Evolutionary conservation across 2,329 filamentous ascomycete species (phyloP), one percentile per base, ranked within the genome.

Genomic region (Calonectria montana): DNA sequence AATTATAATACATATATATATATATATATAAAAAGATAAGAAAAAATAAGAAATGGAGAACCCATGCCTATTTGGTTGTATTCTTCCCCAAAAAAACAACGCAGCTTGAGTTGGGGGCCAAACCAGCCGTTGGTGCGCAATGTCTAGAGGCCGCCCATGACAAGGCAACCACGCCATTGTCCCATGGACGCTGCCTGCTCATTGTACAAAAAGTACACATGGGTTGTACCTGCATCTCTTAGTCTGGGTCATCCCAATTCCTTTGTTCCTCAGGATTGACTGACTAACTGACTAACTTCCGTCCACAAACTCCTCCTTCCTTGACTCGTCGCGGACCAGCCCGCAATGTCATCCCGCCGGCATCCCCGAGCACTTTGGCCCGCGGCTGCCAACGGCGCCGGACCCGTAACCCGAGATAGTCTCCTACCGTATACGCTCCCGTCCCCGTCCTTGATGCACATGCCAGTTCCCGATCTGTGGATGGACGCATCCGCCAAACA

Each of bases 101-200:
- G 39, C 18, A 47, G 4, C 18, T n/a, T 47, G 21, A n/a, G n/a
- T 47, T 73, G 70, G 67, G 65, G 67, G 53, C 71, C 70, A 59
- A 68, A 50, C 21, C 23, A 3, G 39, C 37, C 67, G 63, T 68
- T 74, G 43, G 35, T 39, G 15, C 67, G 66, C 70, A 61, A 31
- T 39, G 18, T n/a, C 29, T 29, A 45, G 72, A 74, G 71, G 73
- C 73, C 73, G 73, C 73, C 69, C 31, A 41, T 18, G n/a, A 21
- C 57, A 67, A 74, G 73, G 73, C 73, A 74, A 63, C 73, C 61
- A 39, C 50, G 15, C 63, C 21, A 21, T 72, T 50, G 63, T 70
- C 63, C 48, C 55, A 25, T 55, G 41, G 43, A 29, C 66, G 50
- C 50, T 67, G 61, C 69, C 68, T 73, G 65, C 59, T 29, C 48